Evolutionary conservation across 2,329 filamentous ascomycete species (phyloP), one percentile per base, ranked within the genome.

Genomic region (Hymenoscyphus repandus): DNA sequence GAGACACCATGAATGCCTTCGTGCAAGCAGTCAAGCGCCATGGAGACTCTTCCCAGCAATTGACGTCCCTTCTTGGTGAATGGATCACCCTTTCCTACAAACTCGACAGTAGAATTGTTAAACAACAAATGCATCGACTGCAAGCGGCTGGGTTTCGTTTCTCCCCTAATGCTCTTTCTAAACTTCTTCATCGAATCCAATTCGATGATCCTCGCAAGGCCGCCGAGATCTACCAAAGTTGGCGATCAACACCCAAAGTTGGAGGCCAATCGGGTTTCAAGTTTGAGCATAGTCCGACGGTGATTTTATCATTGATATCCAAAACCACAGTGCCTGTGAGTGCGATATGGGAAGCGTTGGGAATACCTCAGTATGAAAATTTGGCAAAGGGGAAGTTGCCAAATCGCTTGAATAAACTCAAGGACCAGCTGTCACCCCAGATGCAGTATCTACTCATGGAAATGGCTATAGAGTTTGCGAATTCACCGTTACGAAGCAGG

Each of bases 401-500:
- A 13, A 11, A 37, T 13, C 11, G 3, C 34, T 17, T 5, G 15
- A 13, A 37, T 17, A 37, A 13, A 37, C 41, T 42, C 5, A 38
- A 45, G 6, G 42, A 45, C 22, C 34, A 12, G 4, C 39, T 62
- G 10, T 46, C 43, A 15, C 55, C 54, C 41, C 33, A 46, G 9
- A 55, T 49, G 45, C 50, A 58, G 10, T 40, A 52, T 17, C 46
- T 65, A 7, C 38, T 66, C 3, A 43, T 49, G 1, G 53, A 55
- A 22, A 62, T 66, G 56, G 64, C 64, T 15, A 45, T 50, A 3
- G 52, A 50, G n/a, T 66, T 66, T 52, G 57, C 64, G 10, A 34
- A 50, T 12, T 49, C 48, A 7, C 31, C 51, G 6, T 22, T 36
- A 6, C 53, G 53, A 9, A 34, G 50, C 11, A 50, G 38, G 9